Conservation (phyloP, 108 stramenopile species). For the Licmophora abbreviata region DNA sequence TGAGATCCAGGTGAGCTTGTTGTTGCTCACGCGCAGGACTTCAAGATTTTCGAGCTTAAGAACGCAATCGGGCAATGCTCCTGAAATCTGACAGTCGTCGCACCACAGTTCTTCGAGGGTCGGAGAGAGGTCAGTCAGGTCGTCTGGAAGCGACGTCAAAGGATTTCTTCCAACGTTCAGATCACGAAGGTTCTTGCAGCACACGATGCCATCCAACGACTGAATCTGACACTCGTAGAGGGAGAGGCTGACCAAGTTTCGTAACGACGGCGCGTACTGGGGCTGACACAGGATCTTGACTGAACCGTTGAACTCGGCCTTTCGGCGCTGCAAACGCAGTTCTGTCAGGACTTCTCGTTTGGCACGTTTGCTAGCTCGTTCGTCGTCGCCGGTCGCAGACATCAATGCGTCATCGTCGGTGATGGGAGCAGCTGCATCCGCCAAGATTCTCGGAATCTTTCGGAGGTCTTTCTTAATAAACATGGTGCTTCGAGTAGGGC, state of each 20-base stretch:
- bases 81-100: constrained; percentile 50
- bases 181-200: constrained; percentile 30
- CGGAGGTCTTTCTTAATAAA: constrained; percentile 68
- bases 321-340: constrained; percentile 17
- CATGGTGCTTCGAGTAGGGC: constrained; percentile 37
- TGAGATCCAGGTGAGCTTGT: constrained; percentile 28
- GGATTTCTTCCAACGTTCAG: constrained; percentile 65
- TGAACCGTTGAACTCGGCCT: constrained; percentile 43
- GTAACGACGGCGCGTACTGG: constrained; percentile 26
- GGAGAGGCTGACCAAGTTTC: constrained; percentile 31
- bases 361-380: constrained; percentile 6
- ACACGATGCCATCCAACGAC: constrained; percentile 24
- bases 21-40: constrained; percentile 34
- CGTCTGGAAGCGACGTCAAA: constrained; percentile 24
- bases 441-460: constrained; percentile 54
- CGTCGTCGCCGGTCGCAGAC: constrained; percentile 5
- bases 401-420: neutral
- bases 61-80: constrained; percentile 26
- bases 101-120: constrained; percentile 50
- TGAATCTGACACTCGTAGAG: constrained; percentile 50
- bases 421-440: constrained; percentile 25
- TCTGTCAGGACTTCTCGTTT: constrained; percentile 19
- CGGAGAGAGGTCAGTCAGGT: constrained; percentile 12
- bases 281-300: constrained; percentile 38
- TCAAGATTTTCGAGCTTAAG: constrained; percentile 24